Evolutionary conservation across 768 basidiomycete species (phyloP), one percentile per base, ranked within the genome.

Genomic region (Cystofilobasidium capitatum): DNA sequence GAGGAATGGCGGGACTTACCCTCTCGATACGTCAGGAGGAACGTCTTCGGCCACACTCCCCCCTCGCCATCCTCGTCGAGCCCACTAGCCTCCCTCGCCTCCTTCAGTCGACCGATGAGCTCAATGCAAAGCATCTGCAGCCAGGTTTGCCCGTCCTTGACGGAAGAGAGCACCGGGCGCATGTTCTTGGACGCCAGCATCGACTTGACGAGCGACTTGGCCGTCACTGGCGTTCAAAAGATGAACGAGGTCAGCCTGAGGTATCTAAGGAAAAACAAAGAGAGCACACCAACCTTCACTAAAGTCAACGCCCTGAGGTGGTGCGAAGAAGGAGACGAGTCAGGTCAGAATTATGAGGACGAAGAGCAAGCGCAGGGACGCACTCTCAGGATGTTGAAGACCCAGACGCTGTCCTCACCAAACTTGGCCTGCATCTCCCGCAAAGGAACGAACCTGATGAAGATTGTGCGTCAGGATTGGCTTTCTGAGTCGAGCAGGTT

Each of bases 141-240:
- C 96, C 96, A 98, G 64, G 91, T 89, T 54, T 83, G 81, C 0
- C 91, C 93, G 68, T 92, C 86, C 2, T 84, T 80, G 17, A 82
- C 78, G 47, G 84, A 86, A 8, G 82, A 87, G 29, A 97, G 84
- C 0, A 88, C 83, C 39, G 85, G 83, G 0, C 87, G 85, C 29
- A 97, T 82, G 73, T 97, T 98, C 76, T 99, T 99, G n/a, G 91
- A 87, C 0, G 91, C 90, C 62, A 91, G 79, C 94, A 98, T 98
- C 72, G 89, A 91, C 79, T 96, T 97, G 36, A 88, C 78, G 0
- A 81, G 79, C 20, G 86, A 81, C 76, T 90, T 90, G 74, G 90
- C 89, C 73, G 89, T 91, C 40, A 97, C 93, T 94, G 74, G 2
- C 2, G 31, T 17, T 8, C 47, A 54, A 42, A 10, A 49, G 33